phyloP scores from a whole-genome alignment of 495 filamentous ascomycete species.

The Apiosordaria backusii region DNA sequence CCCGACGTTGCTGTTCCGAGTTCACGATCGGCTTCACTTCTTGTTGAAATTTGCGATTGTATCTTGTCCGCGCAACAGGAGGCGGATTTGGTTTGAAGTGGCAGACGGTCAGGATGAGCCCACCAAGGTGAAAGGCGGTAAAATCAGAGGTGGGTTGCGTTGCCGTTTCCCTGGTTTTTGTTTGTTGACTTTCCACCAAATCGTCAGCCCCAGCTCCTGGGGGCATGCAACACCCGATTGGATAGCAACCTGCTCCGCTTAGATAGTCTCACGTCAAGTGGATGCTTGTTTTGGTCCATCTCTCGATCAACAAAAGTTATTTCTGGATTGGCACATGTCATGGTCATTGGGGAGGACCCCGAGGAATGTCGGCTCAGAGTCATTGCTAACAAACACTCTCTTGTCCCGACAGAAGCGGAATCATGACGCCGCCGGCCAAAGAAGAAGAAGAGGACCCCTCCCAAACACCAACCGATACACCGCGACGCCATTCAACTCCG shows the following conservation, averaged over 20 bases:
- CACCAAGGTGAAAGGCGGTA: constrained; percentile 27
- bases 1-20: not conserved
- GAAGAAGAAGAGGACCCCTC: constrained; percentile 22
- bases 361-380: constrained; percentile 15
- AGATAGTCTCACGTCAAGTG: not conserved
- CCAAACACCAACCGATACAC: constrained; percentile 17
- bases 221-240: constrained; percentile 15
- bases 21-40: not conserved
- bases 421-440: constrained; percentile 31
- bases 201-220: constrained; percentile 11
- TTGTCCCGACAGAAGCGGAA: constrained; percentile 16
- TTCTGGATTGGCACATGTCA: constrained; percentile 14
- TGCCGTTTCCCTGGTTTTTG: constrained; percentile 18
- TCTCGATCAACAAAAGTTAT: constrained; percentile 11
- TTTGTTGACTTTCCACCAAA: constrained; percentile 26
- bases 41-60: too few species aligned
- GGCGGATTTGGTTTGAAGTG: not conserved
- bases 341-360: not conserved
- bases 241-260: constrained; percentile 4
- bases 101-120: constrained; percentile 19
- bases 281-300: constrained; percentile 6
- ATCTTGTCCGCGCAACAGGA: not conserved
- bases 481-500: constrained; percentile 16
- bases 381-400: constrained; percentile 19
- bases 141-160: constrained; percentile 10